Conservation (phyloP, 2,329 filamentous ascomycete genomes). For the Cadophora malorum region DNA sequence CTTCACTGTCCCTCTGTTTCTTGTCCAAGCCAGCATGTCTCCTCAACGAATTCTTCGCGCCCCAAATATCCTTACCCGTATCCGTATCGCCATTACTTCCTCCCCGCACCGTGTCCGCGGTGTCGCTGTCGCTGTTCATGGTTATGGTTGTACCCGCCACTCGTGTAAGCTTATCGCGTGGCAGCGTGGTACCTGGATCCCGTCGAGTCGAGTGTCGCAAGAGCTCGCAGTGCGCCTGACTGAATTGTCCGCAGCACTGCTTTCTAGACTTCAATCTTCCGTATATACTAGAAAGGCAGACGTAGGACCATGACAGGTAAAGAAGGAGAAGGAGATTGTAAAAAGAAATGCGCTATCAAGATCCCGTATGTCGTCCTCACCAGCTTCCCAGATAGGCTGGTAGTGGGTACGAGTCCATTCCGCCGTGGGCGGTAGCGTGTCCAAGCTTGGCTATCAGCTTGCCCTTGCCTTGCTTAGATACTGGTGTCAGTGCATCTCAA, state of each 20-base stretch:
- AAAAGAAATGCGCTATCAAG: conserved; percentile 9
- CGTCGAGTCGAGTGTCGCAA: not conserved
- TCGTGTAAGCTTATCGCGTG: conserved; percentile 22
- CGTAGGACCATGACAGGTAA: not conserved
- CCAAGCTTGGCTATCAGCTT: conserved; percentile 1
- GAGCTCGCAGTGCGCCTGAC: not conserved
- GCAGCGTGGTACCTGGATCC: conserved; percentile 3
- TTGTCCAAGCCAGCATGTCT: conserved; percentile 32
- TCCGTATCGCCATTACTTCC: conserved; percentile 11
- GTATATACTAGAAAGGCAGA: not conserved
- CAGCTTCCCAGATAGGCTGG: conserved; percentile 13
- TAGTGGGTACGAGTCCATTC: conserved; percentile 7
- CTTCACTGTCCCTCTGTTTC: conserved; percentile 21
- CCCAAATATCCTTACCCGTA: conserved; percentile 31
- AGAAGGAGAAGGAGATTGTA: not conserved
- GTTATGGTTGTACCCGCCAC: conserved; percentile 17
- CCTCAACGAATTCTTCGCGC: conserved; percentile 38
- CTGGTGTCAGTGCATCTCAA: not conserved
- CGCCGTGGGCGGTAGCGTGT: conserved; percentile 9
- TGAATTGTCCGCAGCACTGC: not conserved
- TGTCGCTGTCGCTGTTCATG: conserved; percentile 29
- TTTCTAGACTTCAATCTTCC: conserved; percentile 8
- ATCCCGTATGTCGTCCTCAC: not conserved
- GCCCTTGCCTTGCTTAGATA: not conserved
- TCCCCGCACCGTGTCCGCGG: not conserved